phyloP scores from a whole-genome alignment of 1,139 yeast species.

The Geotrichum candidum region DNA sequence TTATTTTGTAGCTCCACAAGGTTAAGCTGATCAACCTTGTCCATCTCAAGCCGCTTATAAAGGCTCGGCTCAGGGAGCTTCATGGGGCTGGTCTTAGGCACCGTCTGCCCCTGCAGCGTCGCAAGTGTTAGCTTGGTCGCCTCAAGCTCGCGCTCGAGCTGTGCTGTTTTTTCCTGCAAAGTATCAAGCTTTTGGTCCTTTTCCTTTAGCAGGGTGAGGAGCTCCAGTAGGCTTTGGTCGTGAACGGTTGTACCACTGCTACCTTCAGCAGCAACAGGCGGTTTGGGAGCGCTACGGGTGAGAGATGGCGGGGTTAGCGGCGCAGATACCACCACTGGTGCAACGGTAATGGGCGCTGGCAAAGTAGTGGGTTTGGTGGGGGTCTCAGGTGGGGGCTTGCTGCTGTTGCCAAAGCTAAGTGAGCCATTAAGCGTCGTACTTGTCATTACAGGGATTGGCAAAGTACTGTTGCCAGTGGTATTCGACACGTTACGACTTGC shows the following conservation, averaged over 20 bases:
- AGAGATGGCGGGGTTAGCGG: neutral
- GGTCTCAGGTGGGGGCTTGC: neutral
- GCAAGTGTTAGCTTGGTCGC: constrained; percentile 1
- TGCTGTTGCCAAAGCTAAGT: neutral
- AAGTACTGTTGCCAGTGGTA: neutral
- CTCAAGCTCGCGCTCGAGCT: constrained; percentile 3
- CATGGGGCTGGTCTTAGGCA: neutral
- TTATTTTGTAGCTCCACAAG: constrained; percentile 31
- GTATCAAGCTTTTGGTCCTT: constrained; percentile 4
- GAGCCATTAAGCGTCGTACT: neutral
- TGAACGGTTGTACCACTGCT: neutral
- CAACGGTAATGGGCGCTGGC: neutral
- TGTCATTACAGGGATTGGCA: neutral
- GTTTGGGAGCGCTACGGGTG: neutral
- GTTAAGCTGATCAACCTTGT: constrained; percentile 26
- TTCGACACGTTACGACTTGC: neutral
- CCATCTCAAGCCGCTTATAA: constrained; percentile 27
- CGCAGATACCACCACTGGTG: neutral
- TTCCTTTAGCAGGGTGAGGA: neutral
- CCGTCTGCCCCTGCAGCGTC: constrained; percentile 1
- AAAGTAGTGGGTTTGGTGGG: neutral
- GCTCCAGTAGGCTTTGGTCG: neutral
- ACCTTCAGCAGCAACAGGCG: neutral
- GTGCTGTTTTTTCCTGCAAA: neutral
- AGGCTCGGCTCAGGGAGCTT: constrained; percentile 1